Percentiles rank a stretch among this genome's conserved stretches.
These are phyloP conservation scores for Colletotrichum sp. DNA, from an alignment of 2,329 filamentous ascomycete species.

Conservation along the genomic window DNA sequence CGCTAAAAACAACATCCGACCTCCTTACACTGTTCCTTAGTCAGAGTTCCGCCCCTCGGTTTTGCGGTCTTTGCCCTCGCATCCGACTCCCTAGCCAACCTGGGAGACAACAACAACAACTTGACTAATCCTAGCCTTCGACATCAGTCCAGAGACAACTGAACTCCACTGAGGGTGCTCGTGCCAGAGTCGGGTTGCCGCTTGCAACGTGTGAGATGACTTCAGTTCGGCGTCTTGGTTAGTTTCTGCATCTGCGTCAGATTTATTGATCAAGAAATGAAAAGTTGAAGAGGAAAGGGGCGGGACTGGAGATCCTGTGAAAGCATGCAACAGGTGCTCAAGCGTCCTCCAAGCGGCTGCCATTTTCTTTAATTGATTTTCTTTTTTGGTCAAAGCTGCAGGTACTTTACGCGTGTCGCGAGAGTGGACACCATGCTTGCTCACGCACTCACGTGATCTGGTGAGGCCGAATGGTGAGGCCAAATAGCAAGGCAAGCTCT, in stretches of 20 bases:
- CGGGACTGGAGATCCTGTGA: neutral
- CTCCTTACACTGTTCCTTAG: neutral
- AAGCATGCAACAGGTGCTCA: neutral
- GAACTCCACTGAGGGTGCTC: slow-evolving; percentile 6
- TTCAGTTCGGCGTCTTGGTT: neutral
- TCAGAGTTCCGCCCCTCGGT: slow-evolving; percentile 12
- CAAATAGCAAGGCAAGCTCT: neutral
- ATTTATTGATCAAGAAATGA: neutral
- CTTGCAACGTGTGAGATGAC: slow-evolving; percentile 1
- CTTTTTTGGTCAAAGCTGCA: neutral
- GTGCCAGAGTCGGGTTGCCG: neutral
- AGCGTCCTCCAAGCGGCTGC: neutral
- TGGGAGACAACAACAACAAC: neutral
- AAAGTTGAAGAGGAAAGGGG: neutral
- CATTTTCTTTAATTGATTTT: slow-evolving; percentile 6
- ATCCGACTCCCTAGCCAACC: slow-evolving; percentile 20
- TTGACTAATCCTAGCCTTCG: slow-evolving; percentile 14
- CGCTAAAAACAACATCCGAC: neutral
- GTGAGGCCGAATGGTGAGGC: neutral
- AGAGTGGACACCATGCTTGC: neutral
- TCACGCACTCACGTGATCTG: slow-evolving; percentile 17
- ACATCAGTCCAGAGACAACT: slow-evolving; percentile 7
- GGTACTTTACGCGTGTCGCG: slow-evolving; percentile 14
- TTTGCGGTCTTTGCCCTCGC: slow-evolving; percentile 1
- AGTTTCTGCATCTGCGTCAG: neutral